These are phyloP conservation scores for Ophiostoma sp. DNA, from an alignment of 2,329 filamentous ascomycete species.

Conservation along the genomic window DNA sequence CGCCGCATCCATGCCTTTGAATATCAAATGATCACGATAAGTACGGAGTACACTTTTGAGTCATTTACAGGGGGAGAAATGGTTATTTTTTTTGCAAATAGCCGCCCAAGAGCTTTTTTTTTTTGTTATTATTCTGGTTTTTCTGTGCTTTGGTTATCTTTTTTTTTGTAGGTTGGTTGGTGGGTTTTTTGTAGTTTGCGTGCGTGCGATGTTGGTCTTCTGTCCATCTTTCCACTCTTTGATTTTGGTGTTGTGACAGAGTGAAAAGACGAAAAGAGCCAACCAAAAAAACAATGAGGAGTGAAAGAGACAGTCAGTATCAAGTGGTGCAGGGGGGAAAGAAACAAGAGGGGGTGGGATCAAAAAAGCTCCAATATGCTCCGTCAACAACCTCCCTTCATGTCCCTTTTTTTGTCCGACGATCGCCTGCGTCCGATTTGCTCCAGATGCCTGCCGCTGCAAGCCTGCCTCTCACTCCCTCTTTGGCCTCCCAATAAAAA, in stretches of 20 bases:
- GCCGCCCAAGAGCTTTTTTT: constrained; percentile 29
- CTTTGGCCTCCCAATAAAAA: constrained; percentile 24
- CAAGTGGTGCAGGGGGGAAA: neutral
- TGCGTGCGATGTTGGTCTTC: neutral
- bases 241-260: neutral
- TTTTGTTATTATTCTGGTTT: constrained; percentile 22
- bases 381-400: neutral
- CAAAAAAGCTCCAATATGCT: neutral
- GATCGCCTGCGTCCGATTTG: neutral
- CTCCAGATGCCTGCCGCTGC: neutral
- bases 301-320: constrained; percentile 1
- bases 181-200: constrained; percentile 15
- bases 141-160: constrained; percentile 23
- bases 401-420: neutral
- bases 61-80: neutral
- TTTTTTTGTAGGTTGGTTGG: constrained; percentile 15
- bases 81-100: constrained; percentile 28
- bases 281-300: constrained; percentile 18
- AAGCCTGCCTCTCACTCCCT: constrained; percentile 18
- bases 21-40: neutral
- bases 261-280: neutral
- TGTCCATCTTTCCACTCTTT: neutral
- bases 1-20: neutral
- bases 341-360: neutral
- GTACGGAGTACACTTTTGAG: neutral